Base-by-base conservation (phyloP, 2,329 filamentous ascomycete species). In the Epichloe glyceriae region DNA sequence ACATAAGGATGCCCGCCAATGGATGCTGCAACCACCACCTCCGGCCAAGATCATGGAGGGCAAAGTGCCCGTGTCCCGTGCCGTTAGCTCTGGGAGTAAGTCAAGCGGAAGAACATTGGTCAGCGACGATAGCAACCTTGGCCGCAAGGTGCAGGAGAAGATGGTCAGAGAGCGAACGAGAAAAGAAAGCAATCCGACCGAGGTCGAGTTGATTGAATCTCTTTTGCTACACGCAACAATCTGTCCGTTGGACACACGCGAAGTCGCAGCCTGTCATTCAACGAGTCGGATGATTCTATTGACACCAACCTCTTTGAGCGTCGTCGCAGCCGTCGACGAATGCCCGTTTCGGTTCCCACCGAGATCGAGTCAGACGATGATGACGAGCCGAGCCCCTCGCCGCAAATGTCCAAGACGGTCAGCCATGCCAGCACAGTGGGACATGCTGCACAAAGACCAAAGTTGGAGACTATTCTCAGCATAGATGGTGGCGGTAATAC, bases 1-100 rank as follows among this genome's bases (percentile, higher is more conserved):
- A 38, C 82, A 79, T 62, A 80, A 73, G 61, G 80, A 82, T 50
- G 88, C 86, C 53, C 84, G 86, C 50, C 78, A 76, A 61, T 96
- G 90, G 90, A 95, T 96, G 89, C 72, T 95, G 48, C 88, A 95
- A 62, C 90, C 90, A 2, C 88, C 89, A 1, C 90, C 90, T n/a
- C 80, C 84, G 35, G 88, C 90, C 51, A 89, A 85, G 64, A 75
- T 95, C 53, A 96, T 96, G 90, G 86, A 85, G 56, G 90, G 89
- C 57, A 93, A 90, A 64, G 79, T 86, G 37, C 79, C 80, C 33
- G 82, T 85, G 19, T 79, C 75, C 59, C 72, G 82, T 50, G 83
- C 79, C 56, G 72, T 72, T 37, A 86, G 80, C 61, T 72, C 75
- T 37, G 72, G 68, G 40, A 80, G 74, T 59, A 71, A 71, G 45